A percentile compares a stretch with the other conserved stretches of the same genome.
These are phyloP conservation scores for Synchytrium microbalum DNA, from an alignment of 371 early-diverging fungal species.

Conservation along the genomic window DNA sequence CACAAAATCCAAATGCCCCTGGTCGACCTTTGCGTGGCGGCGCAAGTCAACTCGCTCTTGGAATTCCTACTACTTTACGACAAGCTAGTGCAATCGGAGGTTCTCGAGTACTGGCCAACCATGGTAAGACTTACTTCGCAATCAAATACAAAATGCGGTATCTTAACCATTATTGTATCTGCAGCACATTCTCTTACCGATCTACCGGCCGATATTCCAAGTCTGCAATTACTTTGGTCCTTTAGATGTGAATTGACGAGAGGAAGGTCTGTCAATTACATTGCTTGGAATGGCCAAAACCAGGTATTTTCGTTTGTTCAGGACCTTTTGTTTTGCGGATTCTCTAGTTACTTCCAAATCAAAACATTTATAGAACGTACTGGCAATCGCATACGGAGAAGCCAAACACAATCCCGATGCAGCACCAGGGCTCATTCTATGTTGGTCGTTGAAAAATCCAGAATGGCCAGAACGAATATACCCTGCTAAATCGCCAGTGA, in stretches of 20 bases:
- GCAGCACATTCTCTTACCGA: no score
- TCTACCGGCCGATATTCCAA: conserved; percentile 23
- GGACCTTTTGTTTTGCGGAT: no score
- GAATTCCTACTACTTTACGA: no score
- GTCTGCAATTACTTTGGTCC: conserved; percentile 38
- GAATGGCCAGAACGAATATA: conserved; percentile 48
- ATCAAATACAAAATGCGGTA: no score
- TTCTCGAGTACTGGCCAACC: no score
- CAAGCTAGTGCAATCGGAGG: no score
- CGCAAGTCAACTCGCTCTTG: no score
- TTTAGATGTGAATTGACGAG: conserved; percentile 44
- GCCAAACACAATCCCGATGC: conserved; percentile 13
- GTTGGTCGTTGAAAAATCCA: conserved; percentile 46
- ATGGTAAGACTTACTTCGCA: no score
- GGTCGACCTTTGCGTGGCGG: no score
- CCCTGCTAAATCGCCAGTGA: conserved; percentile 26
- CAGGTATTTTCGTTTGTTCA: conserved; percentile 26
- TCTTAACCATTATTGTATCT: no score
- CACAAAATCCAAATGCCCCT: no score
- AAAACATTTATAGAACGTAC: conserved; percentile 32
- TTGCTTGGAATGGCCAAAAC: conserved; percentile 46
- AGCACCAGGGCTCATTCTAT: conserved; percentile 35
- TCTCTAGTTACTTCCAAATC: no score
- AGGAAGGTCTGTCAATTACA: conserved; percentile 33
- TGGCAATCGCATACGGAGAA: conserved; percentile 42